phyloP scores from a whole-genome alignment of 1,139 yeast species.

The Taphrina pruni region DNA sequence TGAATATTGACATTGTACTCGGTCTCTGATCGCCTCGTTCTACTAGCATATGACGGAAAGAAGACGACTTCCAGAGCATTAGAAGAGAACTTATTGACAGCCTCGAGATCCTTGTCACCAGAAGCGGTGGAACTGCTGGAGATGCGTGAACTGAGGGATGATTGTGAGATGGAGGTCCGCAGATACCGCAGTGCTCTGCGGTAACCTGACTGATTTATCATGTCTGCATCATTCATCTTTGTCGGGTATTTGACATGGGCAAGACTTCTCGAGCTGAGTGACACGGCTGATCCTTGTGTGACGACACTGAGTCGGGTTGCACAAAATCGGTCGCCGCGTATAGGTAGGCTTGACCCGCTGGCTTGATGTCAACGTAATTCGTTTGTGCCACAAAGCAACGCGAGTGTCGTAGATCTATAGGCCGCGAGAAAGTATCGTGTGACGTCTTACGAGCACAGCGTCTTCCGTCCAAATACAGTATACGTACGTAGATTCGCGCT shows the following conservation, averaged over 20 bases:
- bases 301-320: too few species aligned
- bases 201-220: slow-evolving; percentile 26
- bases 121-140: slow-evolving; percentile 10
- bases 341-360: too few species aligned
- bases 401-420: too few species aligned
- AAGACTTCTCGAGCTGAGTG: neutral
- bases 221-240: slow-evolving; percentile 29
- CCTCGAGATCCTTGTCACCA: slow-evolving; percentile 21
- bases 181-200: slow-evolving; percentile 19
- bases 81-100: slow-evolving; percentile 1
- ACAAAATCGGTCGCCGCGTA: too few species aligned
- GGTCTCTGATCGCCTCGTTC: slow-evolving; percentile 40
- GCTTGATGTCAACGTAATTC: too few species aligned
- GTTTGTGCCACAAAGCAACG: too few species aligned
- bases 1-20: slow-evolving; percentile 44
- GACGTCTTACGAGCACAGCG: too few species aligned
- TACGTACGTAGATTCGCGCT: too few species aligned
- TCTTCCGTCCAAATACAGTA: too few species aligned
- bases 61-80: slow-evolving; percentile 42
- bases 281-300: too few species aligned
- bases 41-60: slow-evolving; percentile 46
- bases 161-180: slow-evolving; percentile 4
- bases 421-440: too few species aligned
- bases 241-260: slow-evolving; percentile 3
- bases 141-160: neutral